phyloP scores from a whole-genome alignment of 352 stramenopile genomes.

The Aphanomyces euteiches region DNA sequence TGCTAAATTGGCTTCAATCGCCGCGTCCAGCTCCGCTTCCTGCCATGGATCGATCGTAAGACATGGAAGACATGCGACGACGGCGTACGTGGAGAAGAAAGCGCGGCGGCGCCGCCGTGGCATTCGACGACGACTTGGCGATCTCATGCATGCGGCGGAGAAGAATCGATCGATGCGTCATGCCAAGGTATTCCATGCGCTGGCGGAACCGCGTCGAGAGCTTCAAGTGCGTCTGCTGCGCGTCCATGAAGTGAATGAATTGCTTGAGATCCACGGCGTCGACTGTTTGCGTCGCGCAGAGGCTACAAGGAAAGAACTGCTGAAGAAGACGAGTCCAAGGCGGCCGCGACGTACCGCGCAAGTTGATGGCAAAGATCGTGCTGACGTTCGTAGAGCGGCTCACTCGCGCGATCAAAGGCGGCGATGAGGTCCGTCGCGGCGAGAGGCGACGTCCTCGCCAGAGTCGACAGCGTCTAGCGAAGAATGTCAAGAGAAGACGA shows the following conservation, averaged over 20 bases:
- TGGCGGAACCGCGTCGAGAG: constrained; percentile 12
- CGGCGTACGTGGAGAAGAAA: constrained; percentile 24
- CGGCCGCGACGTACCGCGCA: background rate
- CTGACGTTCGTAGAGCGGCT: background rate
- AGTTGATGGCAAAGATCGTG: constrained; percentile 7
- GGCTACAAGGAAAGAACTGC: constrained; percentile 5
- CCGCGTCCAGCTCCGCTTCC: constrained; percentile 3
- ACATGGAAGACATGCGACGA: background rate
- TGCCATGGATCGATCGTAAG: background rate
- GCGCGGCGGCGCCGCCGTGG: background rate
- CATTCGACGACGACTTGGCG: background rate
- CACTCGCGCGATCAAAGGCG: background rate
- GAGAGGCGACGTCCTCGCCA: background rate
- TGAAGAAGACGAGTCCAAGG: background rate
- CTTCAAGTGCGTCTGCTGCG: background rate
- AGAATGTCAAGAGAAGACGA: background rate
- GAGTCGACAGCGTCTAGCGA: constrained; percentile 9
- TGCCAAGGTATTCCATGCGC: constrained; percentile 1
- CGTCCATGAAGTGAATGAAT: constrained; percentile 13
- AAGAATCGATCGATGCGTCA: constrained; percentile 10
- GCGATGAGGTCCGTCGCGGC: background rate
- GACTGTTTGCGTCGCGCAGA: background rate
- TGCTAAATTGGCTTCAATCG: background rate
- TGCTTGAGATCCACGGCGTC: constrained; percentile 10
- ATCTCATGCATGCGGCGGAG: constrained; percentile 20